Percentiles rank a stretch among this genome's conserved stretches.
These are phyloP conservation scores for Lomentospora prolificans DNA, from an alignment of 2,329 filamentous ascomycete genomes.

Conservation along the genomic window DNA sequence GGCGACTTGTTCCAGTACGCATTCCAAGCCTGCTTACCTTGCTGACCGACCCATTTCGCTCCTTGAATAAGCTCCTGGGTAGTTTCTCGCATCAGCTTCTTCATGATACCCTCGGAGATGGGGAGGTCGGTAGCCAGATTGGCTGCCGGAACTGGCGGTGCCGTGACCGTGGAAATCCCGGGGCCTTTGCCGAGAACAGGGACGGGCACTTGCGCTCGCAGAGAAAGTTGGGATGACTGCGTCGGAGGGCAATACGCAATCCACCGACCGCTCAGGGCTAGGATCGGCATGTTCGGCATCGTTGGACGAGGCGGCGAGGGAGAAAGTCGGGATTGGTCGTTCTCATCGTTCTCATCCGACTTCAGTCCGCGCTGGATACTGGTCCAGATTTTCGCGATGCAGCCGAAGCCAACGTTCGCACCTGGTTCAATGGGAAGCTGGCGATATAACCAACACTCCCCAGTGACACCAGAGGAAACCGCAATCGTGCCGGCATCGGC, in stretches of 20 bases:
- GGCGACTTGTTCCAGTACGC: slow-evolving; percentile 63
- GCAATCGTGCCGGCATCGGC: slow-evolving; percentile 63
- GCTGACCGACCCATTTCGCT: slow-evolving; percentile 67
- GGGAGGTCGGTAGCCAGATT: slow-evolving; percentile 65
- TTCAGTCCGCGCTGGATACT: slow-evolving; percentile 56
- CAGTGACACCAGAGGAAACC: slow-evolving; percentile 71
- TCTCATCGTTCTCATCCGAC: slow-evolving; percentile 36
- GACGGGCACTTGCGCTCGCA: slow-evolving; percentile 56
- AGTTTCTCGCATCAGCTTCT: slow-evolving; percentile 68
- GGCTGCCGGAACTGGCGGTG: slow-evolving; percentile 57
- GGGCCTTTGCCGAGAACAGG: slow-evolving; percentile 44
- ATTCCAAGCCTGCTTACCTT: slow-evolving; percentile 68
- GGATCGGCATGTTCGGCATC: slow-evolving; percentile 49
- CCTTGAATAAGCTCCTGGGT: slow-evolving; percentile 69
- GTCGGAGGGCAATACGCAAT: slow-evolving; percentile 66
- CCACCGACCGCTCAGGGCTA: slow-evolving; percentile 64
- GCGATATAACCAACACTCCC: slow-evolving; percentile 74
- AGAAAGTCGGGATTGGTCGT: slow-evolving; percentile 27
- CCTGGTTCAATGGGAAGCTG: slow-evolving; percentile 36
- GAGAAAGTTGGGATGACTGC: slow-evolving; percentile 59
- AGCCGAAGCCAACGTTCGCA: slow-evolving; percentile 40
- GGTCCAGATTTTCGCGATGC: slow-evolving; percentile 88
- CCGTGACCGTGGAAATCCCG: slow-evolving; percentile 49
- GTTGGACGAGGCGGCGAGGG: slow-evolving; percentile 26
- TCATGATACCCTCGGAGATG: slow-evolving; percentile 60